Evolutionary conservation across 73 alveolate species (phyloP).

Genomic region (Paramecium sonneborni): DNA sequence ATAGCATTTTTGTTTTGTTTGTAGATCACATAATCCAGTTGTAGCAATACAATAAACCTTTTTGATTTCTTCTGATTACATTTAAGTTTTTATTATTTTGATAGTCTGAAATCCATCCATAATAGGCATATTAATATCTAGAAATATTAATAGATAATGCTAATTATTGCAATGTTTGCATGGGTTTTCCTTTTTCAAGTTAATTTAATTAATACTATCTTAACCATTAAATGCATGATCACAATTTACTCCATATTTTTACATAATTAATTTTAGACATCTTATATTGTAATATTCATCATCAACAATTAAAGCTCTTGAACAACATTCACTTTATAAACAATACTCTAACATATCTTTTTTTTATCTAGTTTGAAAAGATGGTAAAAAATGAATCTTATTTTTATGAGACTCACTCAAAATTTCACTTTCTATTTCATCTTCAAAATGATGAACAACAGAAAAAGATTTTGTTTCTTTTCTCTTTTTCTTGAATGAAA

Average conservation of each 20-base stretch:
- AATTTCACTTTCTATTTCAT: neutral
- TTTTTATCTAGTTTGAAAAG: neutral
- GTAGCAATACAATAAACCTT: neutral
- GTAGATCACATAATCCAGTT: conserved; percentile 2
- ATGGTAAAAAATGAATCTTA: neutral
- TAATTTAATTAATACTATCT: neutral
- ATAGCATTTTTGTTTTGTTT: neutral
- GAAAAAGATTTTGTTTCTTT: neutral
- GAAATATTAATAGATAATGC: neutral
- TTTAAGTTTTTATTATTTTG: neutral
- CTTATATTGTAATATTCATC: conserved; percentile 35
- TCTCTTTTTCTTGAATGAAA: neutral
- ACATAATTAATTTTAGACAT: neutral
- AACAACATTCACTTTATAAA: conserved; percentile 11
- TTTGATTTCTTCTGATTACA: neutral
- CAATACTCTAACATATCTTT: neutral
- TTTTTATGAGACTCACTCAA: neutral
- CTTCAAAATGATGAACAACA: neutral
- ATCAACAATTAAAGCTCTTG: conserved; percentile 9
- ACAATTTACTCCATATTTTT: neutral
- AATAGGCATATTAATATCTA: conserved; percentile 40
- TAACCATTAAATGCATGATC: conserved; percentile 49
- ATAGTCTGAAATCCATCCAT: conserved; percentile 34
- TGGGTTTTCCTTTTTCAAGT: neutral
- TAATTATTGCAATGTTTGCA: neutral